A percentile compares a stretch with the other conserved stretches of the same genome.
Evolutionary conservation across 179 eudicot species (phyloP).

Genomic region (Nepenthes alata): DNA sequence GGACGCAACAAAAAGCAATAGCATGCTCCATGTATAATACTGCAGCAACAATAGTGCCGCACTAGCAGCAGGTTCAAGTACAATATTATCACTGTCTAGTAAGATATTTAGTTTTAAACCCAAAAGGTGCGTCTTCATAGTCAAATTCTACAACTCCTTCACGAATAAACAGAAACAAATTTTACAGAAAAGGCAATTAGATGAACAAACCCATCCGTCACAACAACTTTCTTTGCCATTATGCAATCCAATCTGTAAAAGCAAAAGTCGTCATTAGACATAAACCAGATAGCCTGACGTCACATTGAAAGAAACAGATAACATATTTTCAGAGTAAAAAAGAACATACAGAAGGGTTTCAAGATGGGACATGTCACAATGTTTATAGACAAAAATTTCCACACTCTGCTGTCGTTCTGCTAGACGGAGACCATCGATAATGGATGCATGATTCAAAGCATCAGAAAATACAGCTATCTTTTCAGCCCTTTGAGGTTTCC

Average conservation of each 20-base stretch:
- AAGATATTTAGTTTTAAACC: too few relatives aligned
- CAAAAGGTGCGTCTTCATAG: too few relatives aligned
- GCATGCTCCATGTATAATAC: too few relatives aligned
- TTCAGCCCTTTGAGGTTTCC: slow-evolving; percentile 38
- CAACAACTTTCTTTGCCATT: slow-evolving; percentile 57
- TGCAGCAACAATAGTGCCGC: too few relatives aligned
- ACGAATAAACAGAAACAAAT: neutral
- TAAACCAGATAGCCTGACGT: slow-evolving; percentile 2
- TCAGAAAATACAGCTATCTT: slow-evolving; percentile 86
- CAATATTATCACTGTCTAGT: too few relatives aligned
- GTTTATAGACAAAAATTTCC: slow-evolving; percentile 67
- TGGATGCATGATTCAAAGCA: slow-evolving; percentile 91
- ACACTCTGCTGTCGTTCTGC: slow-evolving; percentile 61
- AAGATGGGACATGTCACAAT: slow-evolving; percentile 86
- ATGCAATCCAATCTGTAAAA: slow-evolving; percentile 51
- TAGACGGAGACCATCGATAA: slow-evolving; percentile 91
- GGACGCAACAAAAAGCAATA: too few relatives aligned
- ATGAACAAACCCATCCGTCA: slow-evolving; percentile 68
- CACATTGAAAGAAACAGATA: slow-evolving; percentile 3
- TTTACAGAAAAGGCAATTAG: slow-evolving; percentile 2
- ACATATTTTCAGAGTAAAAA: slow-evolving; percentile 1
- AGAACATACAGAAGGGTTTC: slow-evolving; percentile 56
- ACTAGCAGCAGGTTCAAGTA: too few relatives aligned
- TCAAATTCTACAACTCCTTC: too few relatives aligned
- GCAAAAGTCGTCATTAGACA: slow-evolving; percentile 8